Evolutionary conservation across 192 early-diverging fungal species (phyloP), one percentile per base, ranked within the genome.

Genomic region (Podila epicladia): DNA sequence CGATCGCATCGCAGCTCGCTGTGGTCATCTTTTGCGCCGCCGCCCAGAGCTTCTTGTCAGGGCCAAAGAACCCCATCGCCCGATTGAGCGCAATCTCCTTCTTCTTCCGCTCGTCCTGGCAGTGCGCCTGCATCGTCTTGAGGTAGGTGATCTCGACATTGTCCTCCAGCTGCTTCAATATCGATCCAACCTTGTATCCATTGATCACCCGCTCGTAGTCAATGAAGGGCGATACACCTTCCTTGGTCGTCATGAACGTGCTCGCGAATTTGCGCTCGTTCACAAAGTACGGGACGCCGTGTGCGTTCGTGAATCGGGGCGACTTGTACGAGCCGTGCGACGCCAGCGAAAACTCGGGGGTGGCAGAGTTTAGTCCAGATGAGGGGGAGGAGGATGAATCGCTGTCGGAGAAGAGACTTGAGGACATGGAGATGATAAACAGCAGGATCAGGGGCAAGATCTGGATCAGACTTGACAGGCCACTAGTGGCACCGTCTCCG

Each of bases 251-350:
- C n/a, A 80, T 72, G 63, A 64, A 80, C 3, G 77, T 69, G 24
- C 64, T 69, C 70, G 69, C 73, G 53, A 80, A 80, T 29, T 65
- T 69, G 19, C 48, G 41, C 12, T 80, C 71, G 28, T 97, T 91
- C n/a, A 98, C 93, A 83, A 87, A 98, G 82, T 96, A 98, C 13
- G 75, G 83, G 3, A 97, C 90, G 9, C 87, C 79, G 55, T 90
- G 89, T n/a, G 64, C 51, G 3, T 69, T 58, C 8, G 97, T 97
- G 24, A 64, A 63, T 19, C 92, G 88, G 51, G 64, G 37, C 45
- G 87, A 57, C 12, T 86, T 83, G 73, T 93, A 92, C 8, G 70
- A 65, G 2, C 74, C 70, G 5, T 84, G 85, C 6, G 64, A 82
- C 28, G 89, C 78, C 64, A 97, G 94, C 13, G 91, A 85, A 74